Evolutionary conservation across 2,329 filamentous ascomycete genomes (phyloP).

Genomic region (Clonostachys solani): DNA sequence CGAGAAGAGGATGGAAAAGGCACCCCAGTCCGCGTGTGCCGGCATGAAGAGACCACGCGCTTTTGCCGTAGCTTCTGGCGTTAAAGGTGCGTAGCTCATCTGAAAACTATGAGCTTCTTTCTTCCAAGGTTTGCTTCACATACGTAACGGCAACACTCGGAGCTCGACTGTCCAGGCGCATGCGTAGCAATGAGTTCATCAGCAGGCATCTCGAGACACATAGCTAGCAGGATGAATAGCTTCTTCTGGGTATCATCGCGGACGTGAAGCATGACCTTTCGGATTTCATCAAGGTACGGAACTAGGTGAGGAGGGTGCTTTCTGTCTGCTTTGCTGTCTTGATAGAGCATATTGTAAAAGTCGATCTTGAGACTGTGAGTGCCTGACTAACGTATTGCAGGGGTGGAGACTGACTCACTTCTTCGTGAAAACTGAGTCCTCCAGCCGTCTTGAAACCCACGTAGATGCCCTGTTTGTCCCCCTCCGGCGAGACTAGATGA

Average conservation of each 20-base stretch:
- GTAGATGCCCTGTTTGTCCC: constrained; percentile 17
- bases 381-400: background rate
- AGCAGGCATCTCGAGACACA: constrained; percentile 29
- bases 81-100: constrained; percentile 30
- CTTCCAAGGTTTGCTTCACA: background rate
- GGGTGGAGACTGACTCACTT: constrained; percentile 1
- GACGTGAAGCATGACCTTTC: constrained; percentile 17
- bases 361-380: background rate
- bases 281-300: constrained; percentile 13
- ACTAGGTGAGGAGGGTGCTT: constrained; percentile 15
- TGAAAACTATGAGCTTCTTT: background rate
- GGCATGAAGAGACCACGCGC: constrained; percentile 29
- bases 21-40: constrained; percentile 35
- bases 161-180: constrained; percentile 22
- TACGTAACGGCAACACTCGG: constrained; percentile 29
- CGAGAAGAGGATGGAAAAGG: constrained; percentile 29
- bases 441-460: constrained; percentile 19
- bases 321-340: constrained; percentile 9
- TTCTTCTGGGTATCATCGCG: constrained; percentile 19
- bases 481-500: constrained; percentile 15
- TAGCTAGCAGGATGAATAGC: constrained; percentile 29
- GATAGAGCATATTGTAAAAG: background rate
- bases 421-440: constrained; percentile 6
- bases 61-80: constrained; percentile 24
- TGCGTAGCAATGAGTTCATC: constrained; percentile 27